phyloP scores from a whole-genome alignment of 805 yeast species.

The Candida silvatica region DNA sequence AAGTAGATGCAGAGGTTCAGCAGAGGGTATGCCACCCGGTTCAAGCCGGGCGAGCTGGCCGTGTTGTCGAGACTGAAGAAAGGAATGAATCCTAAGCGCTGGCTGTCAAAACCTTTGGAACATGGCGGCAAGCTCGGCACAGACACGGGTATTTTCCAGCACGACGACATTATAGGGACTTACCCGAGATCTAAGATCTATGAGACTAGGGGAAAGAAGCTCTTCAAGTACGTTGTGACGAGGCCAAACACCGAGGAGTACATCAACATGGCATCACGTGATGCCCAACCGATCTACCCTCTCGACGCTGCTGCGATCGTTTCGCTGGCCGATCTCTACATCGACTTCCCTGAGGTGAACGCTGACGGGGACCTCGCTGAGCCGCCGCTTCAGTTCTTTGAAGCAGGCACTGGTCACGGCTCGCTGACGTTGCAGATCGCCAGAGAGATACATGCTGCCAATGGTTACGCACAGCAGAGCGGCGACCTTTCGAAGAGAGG shows the following conservation, averaged over 20 bases:
- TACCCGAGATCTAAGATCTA: constrained; percentile 26
- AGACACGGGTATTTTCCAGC: constrained; percentile 23
- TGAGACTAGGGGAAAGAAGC: constrained; percentile 7
- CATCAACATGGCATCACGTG: constrained; percentile 29
- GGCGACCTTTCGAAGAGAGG: constrained; percentile 24
- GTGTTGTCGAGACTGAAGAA: constrained; percentile 20
- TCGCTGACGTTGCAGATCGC: constrained; percentile 37
- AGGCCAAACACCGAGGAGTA: constrained; percentile 40
- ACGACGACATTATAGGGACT: constrained; percentile 30
- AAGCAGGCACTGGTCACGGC: constrained; percentile 52
- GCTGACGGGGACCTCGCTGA: constrained; percentile 5
- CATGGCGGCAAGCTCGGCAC: constrained; percentile 13
- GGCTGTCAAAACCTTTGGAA: constrained; percentile 24
- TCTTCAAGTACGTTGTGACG: constrained; percentile 24
- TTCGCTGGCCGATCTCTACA: constrained; percentile 35
- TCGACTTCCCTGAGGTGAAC: constrained; percentile 27
- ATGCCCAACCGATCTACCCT: constrained; percentile 44
- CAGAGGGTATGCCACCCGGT: constrained; percentile 12
- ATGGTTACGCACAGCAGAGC: constrained; percentile 21
- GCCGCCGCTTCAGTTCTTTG: constrained; percentile 33
- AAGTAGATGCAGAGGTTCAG: constrained; percentile 2
- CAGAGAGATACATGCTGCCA: constrained; percentile 34
- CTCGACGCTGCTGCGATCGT: constrained; percentile 41
- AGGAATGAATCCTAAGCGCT: constrained; percentile 15
- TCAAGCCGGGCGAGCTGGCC: constrained; percentile 24